Evolutionary conservation across 2,329 filamentous ascomycete species (phyloP).

Genomic region (Verticillium nonalfalfae): DNA sequence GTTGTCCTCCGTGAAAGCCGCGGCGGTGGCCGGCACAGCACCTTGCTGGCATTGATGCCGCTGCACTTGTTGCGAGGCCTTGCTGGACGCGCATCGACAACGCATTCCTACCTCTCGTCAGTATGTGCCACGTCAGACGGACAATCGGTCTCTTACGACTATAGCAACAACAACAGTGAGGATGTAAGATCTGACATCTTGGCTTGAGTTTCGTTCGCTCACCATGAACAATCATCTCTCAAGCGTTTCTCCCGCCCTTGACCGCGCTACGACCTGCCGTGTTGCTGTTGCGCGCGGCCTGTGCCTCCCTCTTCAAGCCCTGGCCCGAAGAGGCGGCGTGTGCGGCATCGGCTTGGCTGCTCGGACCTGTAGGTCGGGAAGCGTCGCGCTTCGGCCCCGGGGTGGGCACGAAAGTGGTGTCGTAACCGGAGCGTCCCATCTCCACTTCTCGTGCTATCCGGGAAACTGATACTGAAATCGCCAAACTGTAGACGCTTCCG

Average conservation of each 20-base stretch:
- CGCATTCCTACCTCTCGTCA: too few relatives aligned
- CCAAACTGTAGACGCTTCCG: neutral
- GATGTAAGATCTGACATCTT: too few relatives aligned
- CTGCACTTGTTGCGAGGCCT: too few relatives aligned
- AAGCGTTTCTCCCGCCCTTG: neutral
- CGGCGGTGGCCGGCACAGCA: too few relatives aligned
- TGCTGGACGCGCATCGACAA: too few relatives aligned
- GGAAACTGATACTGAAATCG: neutral
- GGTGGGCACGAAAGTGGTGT: slow-evolving; percentile 3
- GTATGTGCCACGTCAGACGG: too few relatives aligned
- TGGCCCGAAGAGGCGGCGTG: neutral
- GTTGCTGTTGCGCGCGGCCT: neutral
- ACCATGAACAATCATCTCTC: neutral
- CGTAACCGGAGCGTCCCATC: slow-evolving; percentile 11
- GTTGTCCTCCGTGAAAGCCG: too few relatives aligned
- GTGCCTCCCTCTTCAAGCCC: neutral
- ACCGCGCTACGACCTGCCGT: neutral
- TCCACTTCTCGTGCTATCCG: neutral
- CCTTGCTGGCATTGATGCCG: too few relatives aligned
- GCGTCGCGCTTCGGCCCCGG: neutral
- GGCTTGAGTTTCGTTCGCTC: too few relatives aligned
- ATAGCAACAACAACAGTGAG: too few relatives aligned
- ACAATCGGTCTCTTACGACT: too few relatives aligned
- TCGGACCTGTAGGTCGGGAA: neutral
- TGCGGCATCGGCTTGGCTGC: neutral